These are phyloP conservation scores for Pseudogymnoascus sp. DNA, from an alignment of 2,329 filamentous ascomycete genomes.

Conservation along the genomic window DNA sequence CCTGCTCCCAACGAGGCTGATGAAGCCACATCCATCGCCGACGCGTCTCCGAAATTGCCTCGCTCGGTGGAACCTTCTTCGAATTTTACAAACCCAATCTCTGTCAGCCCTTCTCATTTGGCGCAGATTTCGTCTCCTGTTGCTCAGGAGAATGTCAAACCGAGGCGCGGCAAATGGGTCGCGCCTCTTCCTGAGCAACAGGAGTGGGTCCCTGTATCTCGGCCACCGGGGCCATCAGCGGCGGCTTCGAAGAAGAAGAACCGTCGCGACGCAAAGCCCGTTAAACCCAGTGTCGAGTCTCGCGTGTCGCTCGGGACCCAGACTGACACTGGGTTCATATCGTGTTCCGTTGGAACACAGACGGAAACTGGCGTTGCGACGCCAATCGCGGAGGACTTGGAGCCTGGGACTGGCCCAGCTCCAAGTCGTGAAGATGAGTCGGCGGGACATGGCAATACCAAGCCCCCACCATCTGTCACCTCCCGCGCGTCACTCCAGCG, in stretches of 20 bases:
- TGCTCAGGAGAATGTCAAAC: background rate
- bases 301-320: background rate
- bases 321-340: background rate
- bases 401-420: background rate
- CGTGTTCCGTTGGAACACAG: background rate
- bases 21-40: background rate
- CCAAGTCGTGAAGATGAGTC: background rate
- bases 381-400: conserved; percentile 5
- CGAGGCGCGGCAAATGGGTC: background rate
- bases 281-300: background rate
- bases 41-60: background rate
- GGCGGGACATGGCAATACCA: background rate
- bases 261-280: background rate
- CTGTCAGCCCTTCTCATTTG: background rate
- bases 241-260: background rate
- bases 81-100: background rate
- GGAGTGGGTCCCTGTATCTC: background rate
- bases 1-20: background rate
- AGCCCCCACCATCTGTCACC: background rate
- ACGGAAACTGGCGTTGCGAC: background rate
- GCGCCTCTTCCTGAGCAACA: background rate
- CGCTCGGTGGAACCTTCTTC: background rate
- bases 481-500: conserved; percentile 4
- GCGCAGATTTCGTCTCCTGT: background rate
- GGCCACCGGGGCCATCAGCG: background rate